A percentile compares a stretch with the other conserved stretches of the same genome.
phyloP scores from a whole-genome alignment of 2,329 filamentous ascomycete species.

The Penicillium thymicola region DNA sequence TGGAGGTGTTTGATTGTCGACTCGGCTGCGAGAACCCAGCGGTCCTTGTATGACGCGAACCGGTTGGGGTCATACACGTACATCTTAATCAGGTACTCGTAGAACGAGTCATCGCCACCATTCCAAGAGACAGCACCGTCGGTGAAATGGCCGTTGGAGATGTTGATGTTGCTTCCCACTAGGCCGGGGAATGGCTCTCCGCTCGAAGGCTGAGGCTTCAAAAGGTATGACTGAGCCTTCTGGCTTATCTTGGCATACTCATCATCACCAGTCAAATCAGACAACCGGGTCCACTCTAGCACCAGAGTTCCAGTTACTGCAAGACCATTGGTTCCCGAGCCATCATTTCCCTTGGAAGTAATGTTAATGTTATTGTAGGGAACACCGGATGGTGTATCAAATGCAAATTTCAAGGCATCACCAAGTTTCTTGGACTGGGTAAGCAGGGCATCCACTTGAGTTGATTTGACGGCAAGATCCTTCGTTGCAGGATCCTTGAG shows the following conservation, averaged over 20 bases:
- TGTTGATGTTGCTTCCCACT: slow-evolving; percentile 64
- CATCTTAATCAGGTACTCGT: slow-evolving; percentile 92
- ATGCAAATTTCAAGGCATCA: slow-evolving; percentile 71
- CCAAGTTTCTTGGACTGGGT: slow-evolving; percentile 66
- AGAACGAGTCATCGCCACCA: slow-evolving; percentile 75
- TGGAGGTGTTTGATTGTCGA: slow-evolving; percentile 69
- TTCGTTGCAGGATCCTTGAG: slow-evolving; percentile 61
- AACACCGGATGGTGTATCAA: slow-evolving; percentile 71
- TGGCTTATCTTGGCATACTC: slow-evolving; percentile 66
- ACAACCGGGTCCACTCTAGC: slow-evolving; percentile 78
- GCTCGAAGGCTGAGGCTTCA: slow-evolving; percentile 60
- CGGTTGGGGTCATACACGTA: slow-evolving; percentile 69
- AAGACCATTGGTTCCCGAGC: slow-evolving; percentile 62
- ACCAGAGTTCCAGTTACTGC: slow-evolving; percentile 75
- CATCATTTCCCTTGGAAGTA: slow-evolving; percentile 50
- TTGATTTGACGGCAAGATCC: slow-evolving; percentile 47
- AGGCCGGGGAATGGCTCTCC: slow-evolving; percentile 75
- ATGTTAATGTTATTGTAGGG: slow-evolving; percentile 68
- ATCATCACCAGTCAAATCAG: slow-evolving; percentile 67
- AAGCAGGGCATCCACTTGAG: slow-evolving; percentile 59
- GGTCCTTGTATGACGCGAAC: slow-evolving; percentile 65
- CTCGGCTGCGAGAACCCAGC: slow-evolving; percentile 72
- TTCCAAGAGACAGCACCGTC: slow-evolving; percentile 71
- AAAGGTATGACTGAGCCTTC: slow-evolving; percentile 65
- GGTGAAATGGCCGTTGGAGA: slow-evolving; percentile 63